Evolutionary conservation across 2,329 filamentous ascomycete species (phyloP).

Genomic region (Colletotrichum chrysophilum): DNA sequence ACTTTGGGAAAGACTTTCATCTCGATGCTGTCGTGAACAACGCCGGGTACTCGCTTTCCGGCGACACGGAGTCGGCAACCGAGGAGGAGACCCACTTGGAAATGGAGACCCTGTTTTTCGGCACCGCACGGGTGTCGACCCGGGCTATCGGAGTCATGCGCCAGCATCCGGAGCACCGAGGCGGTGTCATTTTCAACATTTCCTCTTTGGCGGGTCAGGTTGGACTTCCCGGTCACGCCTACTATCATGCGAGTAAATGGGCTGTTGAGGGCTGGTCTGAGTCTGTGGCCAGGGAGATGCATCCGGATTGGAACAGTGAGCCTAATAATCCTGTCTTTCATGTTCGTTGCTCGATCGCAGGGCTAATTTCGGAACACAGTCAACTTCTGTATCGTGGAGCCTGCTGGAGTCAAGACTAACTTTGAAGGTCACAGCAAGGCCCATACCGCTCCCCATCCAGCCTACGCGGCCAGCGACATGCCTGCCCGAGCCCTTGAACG

Average conservation of each 20-base stretch:
- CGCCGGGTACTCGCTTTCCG: constrained; percentile 32
- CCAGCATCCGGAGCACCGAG: constrained; percentile 25
- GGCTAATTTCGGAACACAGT: constrained; percentile 31
- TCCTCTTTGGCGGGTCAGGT: constrained; percentile 23
- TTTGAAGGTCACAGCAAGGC: constrained; percentile 29
- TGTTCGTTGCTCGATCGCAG: too few relatives aligned
- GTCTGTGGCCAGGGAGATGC: constrained; percentile 24
- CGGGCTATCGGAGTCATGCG: constrained; percentile 42
- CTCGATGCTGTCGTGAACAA: constrained; percentile 39
- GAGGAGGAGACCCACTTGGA: constrained; percentile 29
- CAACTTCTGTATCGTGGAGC: constrained; percentile 47
- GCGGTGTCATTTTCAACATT: constrained; percentile 29
- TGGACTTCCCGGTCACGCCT: constrained; percentile 25
- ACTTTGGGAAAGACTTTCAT: constrained; percentile 34
- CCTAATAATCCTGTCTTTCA: not conserved
- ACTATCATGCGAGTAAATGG: constrained; percentile 29
- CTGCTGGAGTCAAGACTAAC: constrained; percentile 42
- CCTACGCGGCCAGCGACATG: constrained; percentile 38
- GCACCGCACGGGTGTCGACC: constrained; percentile 42
- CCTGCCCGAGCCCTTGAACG: constrained; percentile 33
- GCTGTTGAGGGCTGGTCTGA: constrained; percentile 28
- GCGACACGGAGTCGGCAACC: constrained; percentile 32
- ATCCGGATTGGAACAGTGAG: constrained; percentile 27
- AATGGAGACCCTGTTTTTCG: constrained; percentile 50
- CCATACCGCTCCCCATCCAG: constrained; percentile 36